Conservation (phyloP, 306 rosid species). For the Betula pendula region DNA sequence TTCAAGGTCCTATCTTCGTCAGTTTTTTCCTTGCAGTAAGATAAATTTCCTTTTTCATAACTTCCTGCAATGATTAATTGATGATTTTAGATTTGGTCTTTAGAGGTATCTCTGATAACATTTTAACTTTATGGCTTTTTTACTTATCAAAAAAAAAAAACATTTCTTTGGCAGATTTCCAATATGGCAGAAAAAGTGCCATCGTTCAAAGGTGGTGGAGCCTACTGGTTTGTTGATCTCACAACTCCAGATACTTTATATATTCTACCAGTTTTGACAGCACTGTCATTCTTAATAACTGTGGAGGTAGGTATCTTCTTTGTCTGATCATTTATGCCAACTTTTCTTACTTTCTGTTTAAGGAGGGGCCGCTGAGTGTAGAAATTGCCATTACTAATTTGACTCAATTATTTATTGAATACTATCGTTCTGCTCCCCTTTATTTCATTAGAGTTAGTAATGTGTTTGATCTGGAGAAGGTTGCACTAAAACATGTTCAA, state of each 20-base stretch:
- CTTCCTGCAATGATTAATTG: constrained; percentile 14
- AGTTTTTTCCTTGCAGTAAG: constrained; percentile 93
- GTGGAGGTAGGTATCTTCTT: constrained; percentile 68
- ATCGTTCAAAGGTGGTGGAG: constrained; percentile 89
- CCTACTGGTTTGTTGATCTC: constrained; percentile 88
- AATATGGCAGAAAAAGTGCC: constrained; percentile 92
- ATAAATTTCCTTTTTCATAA: constrained; percentile 26
- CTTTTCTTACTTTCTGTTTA: constrained; percentile 21
- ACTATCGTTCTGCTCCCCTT: neutral
- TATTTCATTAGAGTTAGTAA: neutral
- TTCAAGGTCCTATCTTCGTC: constrained; percentile 79
- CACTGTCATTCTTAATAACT: constrained; percentile 71
- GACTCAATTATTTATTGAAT: neutral
- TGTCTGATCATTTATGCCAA: neutral
- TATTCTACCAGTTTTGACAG: constrained; percentile 71
- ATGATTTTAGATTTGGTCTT: constrained; percentile 11
- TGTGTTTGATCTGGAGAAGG: neutral
- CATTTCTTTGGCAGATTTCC: constrained; percentile 51
- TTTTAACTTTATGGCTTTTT: no score
- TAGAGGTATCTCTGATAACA: constrained; percentile 31
- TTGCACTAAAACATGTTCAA: neutral
- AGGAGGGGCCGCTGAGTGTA: neutral
- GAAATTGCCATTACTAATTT: neutral
- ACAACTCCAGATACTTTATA: constrained; percentile 74
- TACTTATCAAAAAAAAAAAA: no score